Conservation (phyloP, 495 filamentous ascomycete genomes). For the Aspergillus conjunctus region DNA sequence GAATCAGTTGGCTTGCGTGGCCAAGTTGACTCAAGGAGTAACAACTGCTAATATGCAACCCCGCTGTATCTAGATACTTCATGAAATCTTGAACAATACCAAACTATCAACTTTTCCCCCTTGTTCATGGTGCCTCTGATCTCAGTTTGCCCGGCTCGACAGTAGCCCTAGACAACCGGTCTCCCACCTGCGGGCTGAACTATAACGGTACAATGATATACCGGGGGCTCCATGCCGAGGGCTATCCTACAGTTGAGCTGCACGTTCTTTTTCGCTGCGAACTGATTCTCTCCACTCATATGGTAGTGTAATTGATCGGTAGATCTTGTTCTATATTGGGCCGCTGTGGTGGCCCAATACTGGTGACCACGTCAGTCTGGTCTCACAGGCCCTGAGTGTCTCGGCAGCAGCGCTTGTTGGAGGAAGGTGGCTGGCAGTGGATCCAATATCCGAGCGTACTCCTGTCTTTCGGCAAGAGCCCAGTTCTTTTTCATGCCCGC, state of each 20-base stretch:
- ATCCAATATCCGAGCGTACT: background rate
- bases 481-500: too few species aligned
- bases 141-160: background rate
- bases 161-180: background rate
- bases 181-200: background rate
- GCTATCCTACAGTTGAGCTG: background rate
- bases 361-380: background rate
- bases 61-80: conserved; percentile 7
- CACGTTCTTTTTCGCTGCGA: background rate
- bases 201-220: background rate
- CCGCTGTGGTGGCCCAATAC: conserved; percentile 5
- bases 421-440: background rate
- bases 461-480: too few species aligned
- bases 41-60: background rate
- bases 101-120: background rate
- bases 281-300: background rate
- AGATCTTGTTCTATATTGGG: background rate
- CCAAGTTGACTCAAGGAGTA: background rate
- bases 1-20: background rate
- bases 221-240: background rate
- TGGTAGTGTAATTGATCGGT: background rate
- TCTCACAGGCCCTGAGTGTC: background rate
- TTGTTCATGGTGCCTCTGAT: background rate
- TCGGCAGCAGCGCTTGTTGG: background rate
- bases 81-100: conserved; percentile 1